These are phyloP conservation scores for Phlebiopsis gigantea DNA, from an alignment of 768 basidiomycete species.

Conservation along the genomic window DNA sequence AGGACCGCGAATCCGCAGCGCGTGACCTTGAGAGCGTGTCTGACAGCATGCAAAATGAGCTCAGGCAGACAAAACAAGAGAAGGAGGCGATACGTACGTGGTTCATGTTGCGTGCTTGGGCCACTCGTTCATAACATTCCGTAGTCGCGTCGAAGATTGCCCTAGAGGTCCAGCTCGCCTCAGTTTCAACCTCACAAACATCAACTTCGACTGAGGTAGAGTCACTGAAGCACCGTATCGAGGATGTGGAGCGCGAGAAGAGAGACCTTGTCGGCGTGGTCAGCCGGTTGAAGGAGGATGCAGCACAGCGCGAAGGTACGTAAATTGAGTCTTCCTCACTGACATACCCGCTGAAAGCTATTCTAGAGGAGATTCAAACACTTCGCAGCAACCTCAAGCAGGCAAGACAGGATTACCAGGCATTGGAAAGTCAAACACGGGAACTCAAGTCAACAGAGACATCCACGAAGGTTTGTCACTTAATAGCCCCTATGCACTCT, in stretches of 20 bases:
- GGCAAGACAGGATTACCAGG: constrained; percentile 67
- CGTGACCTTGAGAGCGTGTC: constrained; percentile 52
- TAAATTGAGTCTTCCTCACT: not conserved
- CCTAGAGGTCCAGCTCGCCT: constrained; percentile 51
- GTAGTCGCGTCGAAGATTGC: constrained; percentile 40
- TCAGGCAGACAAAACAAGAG: constrained; percentile 52
- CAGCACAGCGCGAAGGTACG: constrained; percentile 68
- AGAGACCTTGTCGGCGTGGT: constrained; percentile 81
- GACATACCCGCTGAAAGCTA: not conserved
- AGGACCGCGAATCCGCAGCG: constrained; percentile 63
- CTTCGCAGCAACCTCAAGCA: constrained; percentile 68
- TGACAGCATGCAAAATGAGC: constrained; percentile 49
- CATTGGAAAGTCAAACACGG: constrained; percentile 60
- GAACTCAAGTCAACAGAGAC: constrained; percentile 73
- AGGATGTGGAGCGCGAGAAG: constrained; percentile 86
- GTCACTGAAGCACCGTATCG: constrained; percentile 50
- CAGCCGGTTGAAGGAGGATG: constrained; percentile 76
- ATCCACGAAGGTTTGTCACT: constrained; percentile 57
- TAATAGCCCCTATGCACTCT: not conserved
- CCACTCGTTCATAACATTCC: constrained; percentile 16
- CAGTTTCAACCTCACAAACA: constrained; percentile 53
- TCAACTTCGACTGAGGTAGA: constrained; percentile 61
- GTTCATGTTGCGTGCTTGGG: not conserved
- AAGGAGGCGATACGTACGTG: constrained; percentile 61
- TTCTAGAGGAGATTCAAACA: constrained; percentile 65